A percentile compares a stretch with the other conserved stretches of the same genome.
Conservation (phyloP, 1,284 basidiomycete species). For the Sporisorium graminicola region DNA sequence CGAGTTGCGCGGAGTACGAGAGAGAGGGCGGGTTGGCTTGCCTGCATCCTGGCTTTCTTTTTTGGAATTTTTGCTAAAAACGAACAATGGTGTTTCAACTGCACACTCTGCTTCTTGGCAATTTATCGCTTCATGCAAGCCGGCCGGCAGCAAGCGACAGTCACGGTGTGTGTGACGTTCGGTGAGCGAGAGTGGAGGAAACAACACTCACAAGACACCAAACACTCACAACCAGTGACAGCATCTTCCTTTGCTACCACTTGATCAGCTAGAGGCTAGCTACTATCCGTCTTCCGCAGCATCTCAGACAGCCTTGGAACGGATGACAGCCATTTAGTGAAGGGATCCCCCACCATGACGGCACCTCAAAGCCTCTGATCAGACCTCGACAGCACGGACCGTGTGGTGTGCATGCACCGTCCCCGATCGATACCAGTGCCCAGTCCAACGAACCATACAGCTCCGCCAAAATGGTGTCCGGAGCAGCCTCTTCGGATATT, state of each 20-base stretch:
- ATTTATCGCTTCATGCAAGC: not conserved
- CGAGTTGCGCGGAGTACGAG: no score
- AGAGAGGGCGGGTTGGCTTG: no score
- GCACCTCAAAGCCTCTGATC: not conserved
- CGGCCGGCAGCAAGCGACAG: not conserved
- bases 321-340: not conserved
- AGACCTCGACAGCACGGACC: not conserved
- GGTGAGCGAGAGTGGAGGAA: not conserved
- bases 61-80: no score
- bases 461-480: conserved; percentile 3
- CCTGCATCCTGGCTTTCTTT: no score
- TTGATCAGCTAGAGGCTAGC: not conserved
- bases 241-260: not conserved
- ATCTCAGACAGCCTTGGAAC: no score
- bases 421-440: not conserved
- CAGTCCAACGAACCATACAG: not conserved
- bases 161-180: no score
- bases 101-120: no score
- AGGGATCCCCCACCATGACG: not conserved
- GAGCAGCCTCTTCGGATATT: conserved; percentile 8
- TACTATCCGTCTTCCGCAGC: no score
- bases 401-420: not conserved
- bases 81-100: no score
- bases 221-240: not conserved
- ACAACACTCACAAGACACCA: not conserved